Evolutionary conservation across 805 yeast species (phyloP).

Genomic region (Kodamaea nitidulidarum): DNA sequence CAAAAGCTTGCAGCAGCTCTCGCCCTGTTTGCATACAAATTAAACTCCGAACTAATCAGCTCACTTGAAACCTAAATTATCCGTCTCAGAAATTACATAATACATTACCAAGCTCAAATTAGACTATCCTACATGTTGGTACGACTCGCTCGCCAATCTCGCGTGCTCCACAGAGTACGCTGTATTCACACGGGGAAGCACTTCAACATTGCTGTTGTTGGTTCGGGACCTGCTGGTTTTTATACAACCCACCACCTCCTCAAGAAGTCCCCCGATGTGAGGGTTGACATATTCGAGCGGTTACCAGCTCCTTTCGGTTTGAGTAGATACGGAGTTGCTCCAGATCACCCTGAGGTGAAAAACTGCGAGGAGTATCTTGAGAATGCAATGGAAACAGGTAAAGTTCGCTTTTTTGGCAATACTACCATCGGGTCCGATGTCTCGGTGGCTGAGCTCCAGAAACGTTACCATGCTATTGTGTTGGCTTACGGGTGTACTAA

Average conservation of each 20-base stretch:
- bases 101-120: too few species aligned
- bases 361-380: constrained; percentile 72
- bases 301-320: constrained; percentile 90
- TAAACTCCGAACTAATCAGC: too few species aligned
- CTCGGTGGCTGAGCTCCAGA: constrained; percentile 43
- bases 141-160: background rate
- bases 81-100: too few species aligned
- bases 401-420: constrained; percentile 62
- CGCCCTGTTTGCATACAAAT: too few species aligned
- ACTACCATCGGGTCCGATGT: constrained; percentile 64
- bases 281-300: constrained; percentile 76
- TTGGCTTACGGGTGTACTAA: constrained; percentile 77
- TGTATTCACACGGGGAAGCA: background rate
- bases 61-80: too few species aligned
- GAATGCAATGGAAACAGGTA: constrained; percentile 36
- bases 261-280: constrained; percentile 36
- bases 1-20: too few species aligned
- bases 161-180: background rate
- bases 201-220: constrained; percentile 68
- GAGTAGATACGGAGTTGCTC: constrained; percentile 95
- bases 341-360: constrained; percentile 97
- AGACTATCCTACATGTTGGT: background rate
- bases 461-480: constrained; percentile 67
- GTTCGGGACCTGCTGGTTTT: constrained; percentile 96
- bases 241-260: constrained; percentile 78